phyloP scores from a whole-genome alignment of 2,329 filamentous ascomycete genomes.

The Sarocladium strictum region DNA sequence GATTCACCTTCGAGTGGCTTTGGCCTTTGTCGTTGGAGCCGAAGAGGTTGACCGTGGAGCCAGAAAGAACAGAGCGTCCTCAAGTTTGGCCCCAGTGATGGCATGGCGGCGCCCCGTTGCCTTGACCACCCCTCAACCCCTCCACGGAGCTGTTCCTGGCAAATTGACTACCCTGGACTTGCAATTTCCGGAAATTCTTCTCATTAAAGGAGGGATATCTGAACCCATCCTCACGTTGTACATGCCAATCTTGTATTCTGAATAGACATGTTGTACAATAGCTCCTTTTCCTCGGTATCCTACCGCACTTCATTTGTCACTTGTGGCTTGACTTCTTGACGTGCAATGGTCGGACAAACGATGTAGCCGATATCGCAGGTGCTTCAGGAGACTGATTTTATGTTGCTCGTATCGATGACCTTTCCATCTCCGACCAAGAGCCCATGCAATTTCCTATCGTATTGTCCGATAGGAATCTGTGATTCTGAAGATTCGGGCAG shows the following conservation, averaged over 20 bases:
- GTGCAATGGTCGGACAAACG: neutral
- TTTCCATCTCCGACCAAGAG: conserved; percentile 67
- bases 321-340: too few species aligned
- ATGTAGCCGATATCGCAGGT: neutral
- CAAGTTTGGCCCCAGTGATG: conserved; percentile 7
- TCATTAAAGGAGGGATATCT: too few species aligned
- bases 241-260: too few species aligned
- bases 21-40: too few species aligned
- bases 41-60: conserved; percentile 7
- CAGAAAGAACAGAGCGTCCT: neutral
- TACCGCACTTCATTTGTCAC: too few species aligned
- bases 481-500: conserved; percentile 52
- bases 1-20: too few species aligned
- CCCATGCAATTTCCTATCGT: conserved; percentile 77
- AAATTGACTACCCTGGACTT: neutral
- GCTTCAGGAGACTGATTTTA: neutral
- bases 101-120: conserved; percentile 1
- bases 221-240: too few species aligned
- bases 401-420: conserved; percentile 27
- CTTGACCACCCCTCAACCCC: conserved; percentile 4
- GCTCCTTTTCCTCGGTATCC: too few species aligned
- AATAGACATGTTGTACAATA: too few species aligned
- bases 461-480: conserved; percentile 65
- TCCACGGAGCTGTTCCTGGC: neutral
- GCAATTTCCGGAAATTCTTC: too few species aligned